These are phyloP conservation scores for Aristolochia contorta DNA, from an alignment of 164 flowering plant genomes.

Conservation along the genomic window DNA sequence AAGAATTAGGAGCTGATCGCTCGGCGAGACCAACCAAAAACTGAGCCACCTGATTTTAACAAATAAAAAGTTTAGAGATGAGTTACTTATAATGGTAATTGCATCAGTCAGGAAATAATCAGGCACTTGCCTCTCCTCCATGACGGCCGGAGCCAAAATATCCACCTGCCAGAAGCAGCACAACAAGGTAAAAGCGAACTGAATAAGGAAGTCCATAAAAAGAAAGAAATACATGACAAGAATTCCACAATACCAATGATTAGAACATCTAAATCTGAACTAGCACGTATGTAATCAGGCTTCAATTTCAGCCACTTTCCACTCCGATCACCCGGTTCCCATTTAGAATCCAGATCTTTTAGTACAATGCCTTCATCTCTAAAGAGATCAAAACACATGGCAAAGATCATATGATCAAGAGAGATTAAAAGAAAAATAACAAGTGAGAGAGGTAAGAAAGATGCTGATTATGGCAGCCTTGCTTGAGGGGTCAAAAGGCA, in stretches of 20 bases:
- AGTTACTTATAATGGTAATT: not conserved
- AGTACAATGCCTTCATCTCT: constrained; percentile 96
- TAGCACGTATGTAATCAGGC: constrained; percentile 82
- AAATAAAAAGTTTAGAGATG: not conserved
- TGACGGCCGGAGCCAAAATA: constrained; percentile 96
- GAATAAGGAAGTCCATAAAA: not conserved
- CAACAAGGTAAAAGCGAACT: not conserved
- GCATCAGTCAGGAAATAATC: not conserved
- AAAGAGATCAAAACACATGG: constrained; percentile 6
- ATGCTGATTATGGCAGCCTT: too few relatives aligned
- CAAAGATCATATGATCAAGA: too few relatives aligned
- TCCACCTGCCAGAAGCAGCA: constrained; percentile 49
- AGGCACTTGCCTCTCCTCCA: constrained; percentile 70
- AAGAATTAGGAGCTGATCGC: constrained; percentile 38
- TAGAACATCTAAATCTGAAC: constrained; percentile 87
- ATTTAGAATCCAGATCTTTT: constrained; percentile 92
- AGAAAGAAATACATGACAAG: not conserved
- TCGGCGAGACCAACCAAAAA: constrained; percentile 95
- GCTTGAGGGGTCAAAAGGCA: too few relatives aligned
- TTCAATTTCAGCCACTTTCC: constrained; percentile 96
- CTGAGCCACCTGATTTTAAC: constrained; percentile 61
- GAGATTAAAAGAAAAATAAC: not conserved
- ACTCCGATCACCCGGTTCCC: constrained; percentile 98
- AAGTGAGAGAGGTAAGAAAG: not conserved
- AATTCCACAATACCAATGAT: constrained; percentile 51